phyloP scores from a whole-genome alignment of 2,329 filamentous ascomycete species.

The Penicillium sp. region DNA sequence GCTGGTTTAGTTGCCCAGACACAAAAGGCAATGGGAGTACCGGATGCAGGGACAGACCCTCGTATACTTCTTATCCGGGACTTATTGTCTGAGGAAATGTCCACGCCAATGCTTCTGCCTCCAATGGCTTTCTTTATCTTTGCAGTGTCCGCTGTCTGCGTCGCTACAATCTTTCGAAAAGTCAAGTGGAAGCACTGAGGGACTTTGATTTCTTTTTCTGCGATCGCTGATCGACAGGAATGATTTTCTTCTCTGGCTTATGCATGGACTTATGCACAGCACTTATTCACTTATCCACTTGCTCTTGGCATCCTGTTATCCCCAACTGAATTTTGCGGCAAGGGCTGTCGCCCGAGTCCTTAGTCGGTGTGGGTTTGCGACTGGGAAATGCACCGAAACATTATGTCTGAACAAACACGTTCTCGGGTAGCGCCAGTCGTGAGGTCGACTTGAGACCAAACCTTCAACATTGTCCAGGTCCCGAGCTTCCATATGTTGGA shows the following conservation, averaged over 20 bases:
- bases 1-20: slow-evolving; percentile 6
- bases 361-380: background rate
- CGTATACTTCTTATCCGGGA: slow-evolving; percentile 2
- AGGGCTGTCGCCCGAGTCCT: background rate
- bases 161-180: slow-evolving; percentile 2
- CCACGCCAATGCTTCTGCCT: background rate
- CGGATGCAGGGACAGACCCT: slow-evolving; percentile 15
- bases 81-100: background rate
- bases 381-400: background rate
- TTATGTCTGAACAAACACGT: background rate
- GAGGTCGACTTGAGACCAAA: background rate
- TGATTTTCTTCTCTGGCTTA: background rate
- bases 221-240: background rate
- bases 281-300: background rate
- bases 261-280: background rate
- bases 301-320: background rate
- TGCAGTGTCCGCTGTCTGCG: slow-evolving; percentile 4
- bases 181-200: background rate
- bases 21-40: slow-evolving; percentile 8
- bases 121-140: slow-evolving; percentile 5
- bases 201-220: background rate
- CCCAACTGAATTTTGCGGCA: background rate
- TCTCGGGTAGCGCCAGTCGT: background rate
- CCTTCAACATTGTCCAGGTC: background rate
- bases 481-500: background rate